Conservation (phyloP, 2,329 filamentous ascomycete genomes). For the Clonostachys solani region DNA sequence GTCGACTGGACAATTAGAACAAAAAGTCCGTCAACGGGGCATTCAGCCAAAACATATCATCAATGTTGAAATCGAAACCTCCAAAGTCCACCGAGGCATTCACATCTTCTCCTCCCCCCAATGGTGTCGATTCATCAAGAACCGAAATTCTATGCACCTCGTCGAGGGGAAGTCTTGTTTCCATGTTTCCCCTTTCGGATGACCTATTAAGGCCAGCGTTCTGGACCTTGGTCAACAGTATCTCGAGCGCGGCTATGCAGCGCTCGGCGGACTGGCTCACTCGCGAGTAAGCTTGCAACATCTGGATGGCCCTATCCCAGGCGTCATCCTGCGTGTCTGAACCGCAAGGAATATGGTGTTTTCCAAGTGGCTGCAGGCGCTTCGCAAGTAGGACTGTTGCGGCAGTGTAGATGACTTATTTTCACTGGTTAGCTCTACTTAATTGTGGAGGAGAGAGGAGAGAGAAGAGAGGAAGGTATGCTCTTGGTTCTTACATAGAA, state of each 20-base stretch:
- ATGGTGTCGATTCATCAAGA: too few species aligned
- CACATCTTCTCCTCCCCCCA: too few species aligned
- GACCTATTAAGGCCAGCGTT: neutral
- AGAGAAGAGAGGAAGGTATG: neutral
- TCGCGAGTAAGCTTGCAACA: slow-evolving; percentile 2
- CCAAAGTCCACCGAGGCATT: too few species aligned
- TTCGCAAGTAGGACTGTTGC: slow-evolving; percentile 2
- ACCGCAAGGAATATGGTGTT: neutral
- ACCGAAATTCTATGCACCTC: too few species aligned
- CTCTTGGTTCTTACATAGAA: slow-evolving; percentile 2
- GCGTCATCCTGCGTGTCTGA: neutral
- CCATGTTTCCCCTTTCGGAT: too few species aligned
- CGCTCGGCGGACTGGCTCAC: slow-evolving; percentile 4
- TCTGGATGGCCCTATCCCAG: slow-evolving; percentile 2
- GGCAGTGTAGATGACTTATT: slow-evolving; percentile 2
- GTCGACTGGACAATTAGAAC: too few species aligned
- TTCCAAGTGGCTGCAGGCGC: neutral
- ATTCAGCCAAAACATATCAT: too few species aligned
- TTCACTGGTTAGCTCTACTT: neutral
- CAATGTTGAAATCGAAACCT: too few species aligned
- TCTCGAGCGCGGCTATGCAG: slow-evolving; percentile 1
- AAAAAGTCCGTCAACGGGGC: too few species aligned
- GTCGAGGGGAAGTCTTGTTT: too few species aligned
- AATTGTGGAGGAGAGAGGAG: too few species aligned
- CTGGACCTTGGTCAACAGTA: slow-evolving; percentile 2